Percentiles rank a stretch among this genome's conserved stretches.
Conservation (phyloP, 352 stramenopile genomes). For the Phytopythium litorale region DNA sequence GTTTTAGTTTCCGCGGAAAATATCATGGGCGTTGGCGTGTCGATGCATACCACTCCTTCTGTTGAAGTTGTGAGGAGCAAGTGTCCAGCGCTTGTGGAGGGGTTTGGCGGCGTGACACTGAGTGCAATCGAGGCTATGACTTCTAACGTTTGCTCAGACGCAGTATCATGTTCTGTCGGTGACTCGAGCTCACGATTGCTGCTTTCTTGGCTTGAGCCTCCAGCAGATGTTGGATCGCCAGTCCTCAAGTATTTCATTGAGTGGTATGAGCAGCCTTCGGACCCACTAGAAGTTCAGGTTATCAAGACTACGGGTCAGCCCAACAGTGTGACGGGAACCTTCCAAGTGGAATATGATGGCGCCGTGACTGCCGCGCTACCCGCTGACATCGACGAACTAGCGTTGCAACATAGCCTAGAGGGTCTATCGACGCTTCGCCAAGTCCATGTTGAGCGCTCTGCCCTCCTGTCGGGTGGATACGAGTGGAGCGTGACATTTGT, state of each 20-base stretch:
- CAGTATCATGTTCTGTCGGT: slow-evolving; percentile 19
- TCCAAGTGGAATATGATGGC: slow-evolving; percentile 60
- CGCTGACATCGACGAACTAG: slow-evolving; percentile 45
- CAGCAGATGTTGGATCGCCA: slow-evolving; percentile 32
- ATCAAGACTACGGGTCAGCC: slow-evolving; percentile 54
- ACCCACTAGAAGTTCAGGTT: slow-evolving; percentile 60
- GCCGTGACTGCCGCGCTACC: slow-evolving; percentile 48
- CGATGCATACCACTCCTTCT: slow-evolving; percentile 31
- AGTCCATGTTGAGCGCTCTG: slow-evolving; percentile 77
- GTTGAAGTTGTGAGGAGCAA: slow-evolving; percentile 63
- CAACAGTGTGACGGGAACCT: slow-evolving; percentile 59
- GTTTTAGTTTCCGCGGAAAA: slow-evolving; percentile 67
- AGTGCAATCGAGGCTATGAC: slow-evolving; percentile 35
- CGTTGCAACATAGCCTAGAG: slow-evolving; percentile 62
- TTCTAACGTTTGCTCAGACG: slow-evolving; percentile 4
- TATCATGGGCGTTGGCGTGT: slow-evolving; percentile 56
- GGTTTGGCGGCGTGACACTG: slow-evolving; percentile 47
- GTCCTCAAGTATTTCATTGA: slow-evolving; percentile 72
- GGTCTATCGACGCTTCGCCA: slow-evolving; percentile 49
- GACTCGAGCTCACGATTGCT: slow-evolving; percentile 35
- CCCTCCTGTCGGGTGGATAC: slow-evolving; percentile 38
- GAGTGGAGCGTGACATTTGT: slow-evolving; percentile 81
- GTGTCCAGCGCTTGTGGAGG: slow-evolving; percentile 37
- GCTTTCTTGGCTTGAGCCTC: slow-evolving; percentile 53
- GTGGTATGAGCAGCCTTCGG: slow-evolving; percentile 50